Evolutionary conservation across 768 basidiomycete genomes (phyloP), one percentile per base, ranked within the genome.

Genomic region (Leccinum boreale): DNA sequence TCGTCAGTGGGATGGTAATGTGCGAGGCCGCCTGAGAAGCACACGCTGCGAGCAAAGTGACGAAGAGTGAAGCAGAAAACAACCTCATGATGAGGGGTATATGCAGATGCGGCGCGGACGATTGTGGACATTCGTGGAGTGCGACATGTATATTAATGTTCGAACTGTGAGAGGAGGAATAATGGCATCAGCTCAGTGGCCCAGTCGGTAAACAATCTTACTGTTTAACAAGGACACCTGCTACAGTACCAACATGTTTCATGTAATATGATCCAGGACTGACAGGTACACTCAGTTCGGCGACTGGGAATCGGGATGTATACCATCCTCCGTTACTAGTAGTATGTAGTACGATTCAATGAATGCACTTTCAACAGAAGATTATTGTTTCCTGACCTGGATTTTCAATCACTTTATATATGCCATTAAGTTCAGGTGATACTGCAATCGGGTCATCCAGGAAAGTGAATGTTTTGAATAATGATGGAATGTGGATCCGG

Each of bases 1-100:
- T 68, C 3, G 47, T 58, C 50, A 70, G 26, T 2, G 64, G 57
- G 4, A 55, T 39, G 33, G 31, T 61, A 44, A 44, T 5, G 50
- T 31, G 44, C 1, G 50, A 26, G 2, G 55, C 52, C 2, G 64
- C 56, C 14, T 21, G 21, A 36, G 55, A 59, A 17, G 19, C 46
- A 48, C 49, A 59, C 2, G 49, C 42, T 14, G 57, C 55, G 36
- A 68, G 44, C 5, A 64, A 28, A n/a, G 21, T 17, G 6, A 53
- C 14, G 21, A 55, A 46, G 36, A 62, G 33, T 2, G 51, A 35
- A 35, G 36, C 9, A 35, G 42, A 6, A 36, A 62, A 56, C 5
- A 57, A 56, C 50, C 49, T 50, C 68, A 67, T 67, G 35, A 14
- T 49, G 48, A 52, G 8, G 33, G 24, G 10, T n/a, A 9, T 9